Evolutionary conservation across 192 early-diverging fungal species (phyloP).

Genomic region (Rhizoclosmatium globosum): DNA sequence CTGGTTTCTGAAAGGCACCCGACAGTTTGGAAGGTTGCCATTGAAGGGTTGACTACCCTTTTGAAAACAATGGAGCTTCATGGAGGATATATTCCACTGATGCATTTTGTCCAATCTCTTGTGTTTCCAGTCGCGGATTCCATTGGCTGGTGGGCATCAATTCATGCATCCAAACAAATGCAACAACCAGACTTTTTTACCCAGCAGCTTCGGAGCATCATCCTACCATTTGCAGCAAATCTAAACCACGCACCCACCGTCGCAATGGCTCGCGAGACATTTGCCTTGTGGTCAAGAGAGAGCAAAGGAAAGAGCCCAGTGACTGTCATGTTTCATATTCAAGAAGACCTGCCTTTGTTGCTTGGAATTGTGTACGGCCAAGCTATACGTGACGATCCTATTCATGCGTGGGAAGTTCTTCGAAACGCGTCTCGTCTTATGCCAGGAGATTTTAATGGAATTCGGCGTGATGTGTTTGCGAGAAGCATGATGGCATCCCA

Average conservation of each 20-base stretch:
- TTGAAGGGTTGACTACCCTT: neutral
- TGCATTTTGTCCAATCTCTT: neutral
- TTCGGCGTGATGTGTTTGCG: too few species aligned
- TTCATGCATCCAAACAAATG: neutral
- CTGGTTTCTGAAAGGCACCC: neutral
- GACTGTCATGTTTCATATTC: conserved; percentile 6
- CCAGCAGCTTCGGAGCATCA: conserved; percentile 1
- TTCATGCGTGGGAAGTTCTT: neutral
- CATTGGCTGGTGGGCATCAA: neutral
- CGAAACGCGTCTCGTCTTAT: neutral
- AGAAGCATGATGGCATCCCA: too few species aligned
- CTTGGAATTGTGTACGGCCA: conserved; percentile 1
- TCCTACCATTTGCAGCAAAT: conserved; percentile 17
- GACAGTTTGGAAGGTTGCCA: neutral
- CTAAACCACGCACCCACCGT: neutral
- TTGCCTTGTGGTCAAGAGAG: conserved; percentile 2
- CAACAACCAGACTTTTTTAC: neutral
- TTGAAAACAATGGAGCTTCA: neutral
- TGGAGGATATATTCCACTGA: neutral
- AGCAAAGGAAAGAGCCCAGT: neutral
- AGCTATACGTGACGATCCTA: neutral
- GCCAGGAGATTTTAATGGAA: neutral
- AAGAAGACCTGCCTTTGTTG: neutral
- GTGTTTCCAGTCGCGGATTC: conserved; percentile 8
- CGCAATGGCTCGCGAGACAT: neutral